Base-by-base conservation (phyloP, 2,329 filamentous ascomycete species). In the Xylariaceae sp. region DNA sequence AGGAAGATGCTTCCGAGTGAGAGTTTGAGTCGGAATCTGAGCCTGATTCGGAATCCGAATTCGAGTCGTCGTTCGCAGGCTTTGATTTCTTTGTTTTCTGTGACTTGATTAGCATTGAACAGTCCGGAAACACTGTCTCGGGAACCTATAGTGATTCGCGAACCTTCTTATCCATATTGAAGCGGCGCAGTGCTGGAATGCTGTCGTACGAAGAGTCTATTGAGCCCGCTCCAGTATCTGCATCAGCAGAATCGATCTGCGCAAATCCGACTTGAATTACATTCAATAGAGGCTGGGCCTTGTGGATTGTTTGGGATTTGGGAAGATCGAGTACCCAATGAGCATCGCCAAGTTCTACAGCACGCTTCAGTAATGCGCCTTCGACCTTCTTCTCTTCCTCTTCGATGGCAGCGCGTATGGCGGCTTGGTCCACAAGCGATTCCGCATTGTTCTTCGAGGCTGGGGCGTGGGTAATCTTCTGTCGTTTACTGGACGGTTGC, bases 271-370 rank as follows among this genome's bases (percentile, higher is more conserved):
- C 74, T 51, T 82, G 82, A 38, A 87, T 76, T 27, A 91, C 74
- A 43, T 75, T 73, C 42, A 79, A 61, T 21, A 68, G 69, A 33
- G 67, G 58, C 46, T 70, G 64, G 35, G 65, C 49, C 44, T 55
- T 55, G 54, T 57, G 58, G 42, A 43, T 49, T 53, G 52, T 48
- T 22, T 56, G 48, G 21, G 62, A 55, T 29, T 74, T 66, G 38
- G 71, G 69, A 42, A 80, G 74, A 49, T 80, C 82, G 44, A 91
- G 68, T 16, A 87, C 83, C 87, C 87, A 92, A 62, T 83, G 82
- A 16, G 84, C 85, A 63, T 91, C 87, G 42, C 83, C 81, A 35
- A 78, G 68, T 51, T 79, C 75, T 16, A 77, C 74, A 7, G 80
- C 79, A 49, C 82, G 79, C 55, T 76, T 77, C 49, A 83, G 78